Percentiles rank a stretch among this genome's conserved stretches.
Evolutionary conservation across 305 asterid species (phyloP).

Genomic region (Fraxinus baroniana): DNA sequence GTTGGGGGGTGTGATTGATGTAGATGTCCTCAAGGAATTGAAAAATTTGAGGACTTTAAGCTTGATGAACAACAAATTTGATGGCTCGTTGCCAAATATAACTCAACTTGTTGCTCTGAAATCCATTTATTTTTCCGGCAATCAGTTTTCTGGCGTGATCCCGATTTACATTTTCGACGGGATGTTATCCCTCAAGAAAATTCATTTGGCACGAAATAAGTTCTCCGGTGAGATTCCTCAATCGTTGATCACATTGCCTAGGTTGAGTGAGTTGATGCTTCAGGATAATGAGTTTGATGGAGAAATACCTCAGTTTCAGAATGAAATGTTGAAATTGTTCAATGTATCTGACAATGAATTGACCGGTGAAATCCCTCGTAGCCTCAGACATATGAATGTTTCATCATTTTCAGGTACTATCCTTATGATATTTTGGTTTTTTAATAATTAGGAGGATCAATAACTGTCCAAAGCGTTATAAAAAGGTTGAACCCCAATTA

Average conservation of each 20-base stretch:
- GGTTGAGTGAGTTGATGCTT: conserved; percentile 48
- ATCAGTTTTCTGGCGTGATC: conserved; percentile 46
- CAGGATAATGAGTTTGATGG: conserved; percentile 53
- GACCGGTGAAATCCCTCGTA: conserved; percentile 50
- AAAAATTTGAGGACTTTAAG: conserved; percentile 37
- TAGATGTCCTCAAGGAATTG: conserved; percentile 41
- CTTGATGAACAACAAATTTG: conserved; percentile 46
- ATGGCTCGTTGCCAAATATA: conserved; percentile 50
- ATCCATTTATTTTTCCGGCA: conserved; percentile 38
- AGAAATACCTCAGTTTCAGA: conserved; percentile 41
- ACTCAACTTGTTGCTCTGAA: conserved; percentile 26
- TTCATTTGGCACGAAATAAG: conserved; percentile 45
- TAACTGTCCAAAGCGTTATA: not conserved
- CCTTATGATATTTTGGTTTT: not conserved
- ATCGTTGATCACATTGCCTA: conserved; percentile 36
- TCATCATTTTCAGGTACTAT: conserved; percentile 46
- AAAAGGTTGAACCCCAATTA: too few species aligned
- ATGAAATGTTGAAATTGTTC: conserved; percentile 24
- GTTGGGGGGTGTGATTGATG: conserved; percentile 48
- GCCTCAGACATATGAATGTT: conserved; percentile 31
- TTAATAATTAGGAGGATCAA: not conserved
- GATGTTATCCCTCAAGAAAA: conserved; percentile 47
- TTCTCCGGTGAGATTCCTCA: conserved; percentile 55
- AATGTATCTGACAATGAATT: conserved; percentile 45
- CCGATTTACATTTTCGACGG: conserved; percentile 32